Base-by-base conservation (phyloP, 1,284 basidiomycete genomes). In the Irpex lacteus region DNA sequence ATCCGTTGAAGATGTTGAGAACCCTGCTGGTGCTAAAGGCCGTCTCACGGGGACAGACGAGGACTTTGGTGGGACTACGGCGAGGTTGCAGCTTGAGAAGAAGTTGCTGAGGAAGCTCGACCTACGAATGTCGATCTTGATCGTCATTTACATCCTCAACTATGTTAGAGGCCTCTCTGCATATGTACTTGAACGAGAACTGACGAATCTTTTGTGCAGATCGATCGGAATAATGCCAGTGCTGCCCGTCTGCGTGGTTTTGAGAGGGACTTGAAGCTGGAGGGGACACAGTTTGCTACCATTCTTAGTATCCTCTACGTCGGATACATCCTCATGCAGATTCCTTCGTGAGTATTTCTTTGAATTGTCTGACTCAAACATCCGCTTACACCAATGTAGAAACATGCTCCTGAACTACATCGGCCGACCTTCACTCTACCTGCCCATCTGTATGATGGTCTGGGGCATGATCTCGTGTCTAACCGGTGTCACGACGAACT, bases 301-400 rank as follows among this genome's bases (percentile, higher is more conserved):
- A 75, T 92, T 26, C 75, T 95, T 37, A 87, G 86, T 21, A 86
- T 93, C 65, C 83, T 94, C 49, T 94, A 91, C 70, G 84, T 92
- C 56, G 91, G 90, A 32, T 94, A 94, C 70, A 87, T 91, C 67
- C 74, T 91, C 61, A 91, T 92, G 87, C 92, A 94, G 73, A 84
- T 91, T 60, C 90, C 89, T 15, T 91, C 89, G 87, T 90, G 71
- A 72, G 85, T 76, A 7, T 55, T 59, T 6, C 58, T 59, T 19
- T 37, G 57, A 40, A 5, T 44, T 15, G 26, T 15, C 32, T 19
- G 50, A 19, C 40, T 50, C 55, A 56, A 32, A 60, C 62, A 9
- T 8, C 40, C 9, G 8, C 9, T 8, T 44, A 44, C 5, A 21
- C 71, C 47, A 13, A 7, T 36, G 9, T 60, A 91, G 89, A 3